Conservation (phyloP, 306 rosid species). For the Urtica urens region DNA sequence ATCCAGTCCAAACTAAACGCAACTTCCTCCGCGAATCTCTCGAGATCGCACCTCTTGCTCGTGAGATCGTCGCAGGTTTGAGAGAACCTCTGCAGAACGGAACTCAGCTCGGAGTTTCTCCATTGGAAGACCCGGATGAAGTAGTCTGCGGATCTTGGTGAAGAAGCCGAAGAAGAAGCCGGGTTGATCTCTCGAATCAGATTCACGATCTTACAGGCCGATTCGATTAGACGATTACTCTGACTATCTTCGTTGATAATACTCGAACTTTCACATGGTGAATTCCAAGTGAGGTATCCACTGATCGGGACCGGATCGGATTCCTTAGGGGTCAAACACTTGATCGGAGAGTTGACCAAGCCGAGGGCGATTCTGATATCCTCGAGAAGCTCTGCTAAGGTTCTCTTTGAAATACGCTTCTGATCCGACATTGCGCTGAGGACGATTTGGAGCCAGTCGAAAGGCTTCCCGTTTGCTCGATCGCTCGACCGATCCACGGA, state of each 20-base stretch:
- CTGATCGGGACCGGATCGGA: slow-evolving; percentile 13
- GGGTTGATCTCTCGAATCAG: slow-evolving; percentile 46
- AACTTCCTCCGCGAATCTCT: slow-evolving; percentile 35
- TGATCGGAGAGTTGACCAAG: slow-evolving; percentile 27
- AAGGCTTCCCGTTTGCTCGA: slow-evolving; percentile 22
- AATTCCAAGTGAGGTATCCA: slow-evolving; percentile 7
- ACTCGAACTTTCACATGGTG: slow-evolving; percentile 15
- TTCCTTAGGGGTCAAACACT: slow-evolving; percentile 14
- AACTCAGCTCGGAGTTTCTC: slow-evolving; percentile 43
- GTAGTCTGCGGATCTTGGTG: slow-evolving; percentile 34
- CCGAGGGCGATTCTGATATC: slow-evolving; percentile 69
- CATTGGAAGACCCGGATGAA: slow-evolving; percentile 53
- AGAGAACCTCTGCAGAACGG: slow-evolving; percentile 36
- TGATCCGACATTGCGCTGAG: slow-evolving; percentile 50
- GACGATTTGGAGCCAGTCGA: slow-evolving; percentile 82
- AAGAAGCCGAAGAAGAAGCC: slow-evolving; percentile 17
- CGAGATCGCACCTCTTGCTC: slow-evolving; percentile 38
- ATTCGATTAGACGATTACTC: slow-evolving; percentile 24
- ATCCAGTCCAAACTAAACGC: slow-evolving; percentile 55
- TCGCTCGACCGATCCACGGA: slow-evolving; percentile 26
- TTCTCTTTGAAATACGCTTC: slow-evolving; percentile 40
- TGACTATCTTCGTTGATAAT: slow-evolving; percentile 10
- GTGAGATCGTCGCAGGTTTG: slow-evolving; percentile 40
- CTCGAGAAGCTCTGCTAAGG: slow-evolving; percentile 46
- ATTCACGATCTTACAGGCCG: slow-evolving; percentile 34